A percentile compares a stretch with the other conserved stretches of the same genome.
Conservation (phyloP, 129 eudicot species). For the Mikania micrantha region DNA sequence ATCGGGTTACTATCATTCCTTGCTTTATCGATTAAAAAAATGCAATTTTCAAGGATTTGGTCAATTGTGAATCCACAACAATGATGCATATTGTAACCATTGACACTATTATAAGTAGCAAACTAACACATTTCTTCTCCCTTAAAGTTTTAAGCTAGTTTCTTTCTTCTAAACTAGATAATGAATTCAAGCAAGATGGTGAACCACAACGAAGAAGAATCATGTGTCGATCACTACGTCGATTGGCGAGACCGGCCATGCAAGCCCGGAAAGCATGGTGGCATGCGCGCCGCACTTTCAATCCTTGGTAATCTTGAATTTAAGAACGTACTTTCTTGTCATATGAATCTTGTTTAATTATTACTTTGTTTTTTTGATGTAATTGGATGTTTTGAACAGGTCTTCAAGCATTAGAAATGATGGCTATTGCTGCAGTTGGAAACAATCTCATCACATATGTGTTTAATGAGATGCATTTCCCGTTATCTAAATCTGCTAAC, state of each 20-base stretch:
- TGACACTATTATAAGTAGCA: constrained; percentile 24
- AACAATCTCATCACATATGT: constrained; percentile 78
- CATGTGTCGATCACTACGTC: constrained; percentile 25
- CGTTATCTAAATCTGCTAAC: constrained; percentile 68
- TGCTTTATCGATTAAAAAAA: constrained; percentile 17
- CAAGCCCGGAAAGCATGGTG: constrained; percentile 67
- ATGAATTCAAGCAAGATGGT: constrained; percentile 28
- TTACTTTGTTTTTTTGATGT: no score
- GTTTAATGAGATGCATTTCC: constrained; percentile 80
- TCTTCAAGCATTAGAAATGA: constrained; percentile 80
- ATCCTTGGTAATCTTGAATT: constrained; percentile 44
- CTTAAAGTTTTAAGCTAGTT: background rate
- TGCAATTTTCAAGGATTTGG: constrained; percentile 10
- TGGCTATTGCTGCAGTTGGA: constrained; percentile 86
- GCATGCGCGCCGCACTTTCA: constrained; percentile 67
- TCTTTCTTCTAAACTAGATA: constrained; percentile 2
- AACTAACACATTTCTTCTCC: constrained; percentile 17
- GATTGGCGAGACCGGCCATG: constrained; percentile 81
- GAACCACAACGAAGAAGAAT: constrained; percentile 21
- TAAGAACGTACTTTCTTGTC: no score
- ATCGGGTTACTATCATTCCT: constrained; percentile 24
- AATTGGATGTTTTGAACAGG: no score
- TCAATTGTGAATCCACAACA: constrained; percentile 32
- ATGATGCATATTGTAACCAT: constrained; percentile 19
- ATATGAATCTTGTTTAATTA: background rate